Percentiles rank a stretch among this genome's conserved stretches.
Evolutionary conservation across 495 filamentous ascomycete genomes (phyloP).

Genomic region (Penicillium arizonense): DNA sequence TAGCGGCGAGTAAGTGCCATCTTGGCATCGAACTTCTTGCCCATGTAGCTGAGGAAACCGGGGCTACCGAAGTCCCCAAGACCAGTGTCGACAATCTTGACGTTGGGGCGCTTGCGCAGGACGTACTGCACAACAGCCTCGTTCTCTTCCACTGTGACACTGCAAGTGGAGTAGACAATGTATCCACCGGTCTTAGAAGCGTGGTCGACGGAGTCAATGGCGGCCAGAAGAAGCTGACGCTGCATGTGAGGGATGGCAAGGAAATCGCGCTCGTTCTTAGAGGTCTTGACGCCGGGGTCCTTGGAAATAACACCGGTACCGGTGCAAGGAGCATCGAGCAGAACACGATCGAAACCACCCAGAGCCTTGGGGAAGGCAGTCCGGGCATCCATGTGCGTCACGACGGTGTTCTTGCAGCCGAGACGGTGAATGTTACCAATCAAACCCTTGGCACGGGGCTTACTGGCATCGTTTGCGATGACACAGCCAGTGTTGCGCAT

Average conservation of each 20-base stretch:
- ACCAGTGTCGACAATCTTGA: conserved; percentile 89
- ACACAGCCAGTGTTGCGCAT: conserved; percentile 98
- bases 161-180: conserved; percentile 92
- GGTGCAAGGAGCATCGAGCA: conserved; percentile 79
- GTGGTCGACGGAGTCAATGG: conserved; percentile 93
- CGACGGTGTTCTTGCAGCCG: conserved; percentile 87
- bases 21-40: conserved; percentile 82
- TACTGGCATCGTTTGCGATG: conserved; percentile 96
- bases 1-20: conserved; percentile 85
- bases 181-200: conserved; percentile 84
- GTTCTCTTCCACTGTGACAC: conserved; percentile 89
- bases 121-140: conserved; percentile 93
- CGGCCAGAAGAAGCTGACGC: conserved; percentile 87
- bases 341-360: conserved; percentile 85
- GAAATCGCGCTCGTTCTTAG: conserved; percentile 94
- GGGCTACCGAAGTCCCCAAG: conserved; percentile 84
- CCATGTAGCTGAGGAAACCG: conserved; percentile 82
- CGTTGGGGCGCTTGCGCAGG: conserved; percentile 85
- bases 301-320: conserved; percentile 92
- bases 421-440: conserved; percentile 98
- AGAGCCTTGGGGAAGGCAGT: conserved; percentile 87
- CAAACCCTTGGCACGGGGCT: conserved; percentile 87
- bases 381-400: conserved; percentile 90
- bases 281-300: conserved; percentile 92
- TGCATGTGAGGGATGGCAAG: conserved; percentile 87